Conservation (phyloP, 1,284 basidiomycete genomes). For the Caloboletus firmus region DNA sequence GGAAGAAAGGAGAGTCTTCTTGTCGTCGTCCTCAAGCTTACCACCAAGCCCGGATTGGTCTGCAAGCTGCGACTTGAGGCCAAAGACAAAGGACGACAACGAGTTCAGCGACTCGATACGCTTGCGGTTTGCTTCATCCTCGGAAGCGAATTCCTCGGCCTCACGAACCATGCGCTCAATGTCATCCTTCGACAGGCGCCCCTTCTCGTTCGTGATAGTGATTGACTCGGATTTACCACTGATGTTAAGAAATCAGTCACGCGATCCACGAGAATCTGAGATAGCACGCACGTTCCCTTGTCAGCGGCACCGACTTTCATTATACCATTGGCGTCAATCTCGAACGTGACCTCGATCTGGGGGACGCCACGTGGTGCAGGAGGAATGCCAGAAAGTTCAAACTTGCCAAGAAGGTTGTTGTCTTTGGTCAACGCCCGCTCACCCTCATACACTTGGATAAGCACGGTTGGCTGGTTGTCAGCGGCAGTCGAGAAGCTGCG, state of each 20-base stretch:
- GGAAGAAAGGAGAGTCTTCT: conserved; percentile 79
- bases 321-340: conserved; percentile 93
- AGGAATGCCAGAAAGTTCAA: conserved; percentile 90
- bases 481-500: conserved; percentile 92
- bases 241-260: conserved; percentile 6
- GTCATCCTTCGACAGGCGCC: conserved; percentile 82
- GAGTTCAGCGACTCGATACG: conserved; percentile 85
- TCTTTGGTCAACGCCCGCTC: conserved; percentile 96
- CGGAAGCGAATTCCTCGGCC: conserved; percentile 86
- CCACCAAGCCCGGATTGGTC: conserved; percentile 90
- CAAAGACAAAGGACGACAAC: conserved; percentile 77
- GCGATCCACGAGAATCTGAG: not conserved
- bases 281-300: conserved; percentile 78
- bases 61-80: conserved; percentile 81
- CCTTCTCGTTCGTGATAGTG: conserved; percentile 86
- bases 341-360: conserved; percentile 93
- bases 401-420: conserved; percentile 97
- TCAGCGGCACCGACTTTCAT: conserved; percentile 87
- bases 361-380: conserved; percentile 94
- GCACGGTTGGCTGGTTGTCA: conserved; percentile 90
- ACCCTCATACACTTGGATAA: conserved; percentile 93
- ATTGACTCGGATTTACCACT: conserved; percentile 88
- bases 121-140: conserved; percentile 86
- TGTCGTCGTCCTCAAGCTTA: conserved; percentile 85
- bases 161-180: conserved; percentile 92